phyloP scores from a whole-genome alignment of 2,329 filamentous ascomycete genomes.

The Aspergillus eucalypticola region DNA sequence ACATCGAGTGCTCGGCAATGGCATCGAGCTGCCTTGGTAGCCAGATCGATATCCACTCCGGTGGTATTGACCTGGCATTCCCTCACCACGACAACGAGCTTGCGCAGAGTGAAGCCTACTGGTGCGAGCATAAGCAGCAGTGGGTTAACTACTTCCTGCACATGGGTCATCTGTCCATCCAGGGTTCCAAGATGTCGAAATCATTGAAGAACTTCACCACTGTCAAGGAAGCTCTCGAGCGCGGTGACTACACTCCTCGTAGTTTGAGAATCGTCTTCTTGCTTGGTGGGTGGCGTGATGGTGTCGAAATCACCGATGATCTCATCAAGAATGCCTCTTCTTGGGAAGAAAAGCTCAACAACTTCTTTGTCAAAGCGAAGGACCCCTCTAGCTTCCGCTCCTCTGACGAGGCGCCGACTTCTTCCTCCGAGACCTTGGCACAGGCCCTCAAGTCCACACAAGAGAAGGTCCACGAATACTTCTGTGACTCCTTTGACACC shows the following conservation, averaged over 20 bases:
- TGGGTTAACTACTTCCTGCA: constrained; percentile 98
- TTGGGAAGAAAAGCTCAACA: constrained; percentile 80
- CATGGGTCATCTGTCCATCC: constrained; percentile 89
- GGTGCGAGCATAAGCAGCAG: constrained; percentile 56
- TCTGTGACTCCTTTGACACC: constrained; percentile 87
- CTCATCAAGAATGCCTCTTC: constrained; percentile 71
- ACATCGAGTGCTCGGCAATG: constrained; percentile 97
- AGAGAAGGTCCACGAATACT: constrained; percentile 60
- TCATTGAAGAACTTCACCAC: constrained; percentile 95
- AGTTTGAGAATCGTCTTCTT: constrained; percentile 83
- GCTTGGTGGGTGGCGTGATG: constrained; percentile 85
- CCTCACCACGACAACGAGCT: constrained; percentile 93
- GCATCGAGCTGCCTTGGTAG: constrained; percentile 82
- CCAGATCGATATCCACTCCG: constrained; percentile 89
- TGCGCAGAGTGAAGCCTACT: constrained; percentile 88
- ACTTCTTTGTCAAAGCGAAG: constrained; percentile 63
- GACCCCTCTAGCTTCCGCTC: constrained; percentile 42
- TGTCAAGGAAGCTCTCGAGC: constrained; percentile 75
- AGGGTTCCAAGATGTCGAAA: constrained; percentile 94
- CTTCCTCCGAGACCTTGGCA: constrained; percentile 12
- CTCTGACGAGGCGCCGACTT: constrained; percentile 7
- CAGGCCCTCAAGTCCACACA: constrained; percentile 41
- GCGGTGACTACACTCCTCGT: constrained; percentile 72
- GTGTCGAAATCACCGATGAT: constrained; percentile 85
- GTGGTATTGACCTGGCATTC: constrained; percentile 87